phyloP scores from a whole-genome alignment of 129 eudicot genomes.

The Centaurea solstitialis region DNA sequence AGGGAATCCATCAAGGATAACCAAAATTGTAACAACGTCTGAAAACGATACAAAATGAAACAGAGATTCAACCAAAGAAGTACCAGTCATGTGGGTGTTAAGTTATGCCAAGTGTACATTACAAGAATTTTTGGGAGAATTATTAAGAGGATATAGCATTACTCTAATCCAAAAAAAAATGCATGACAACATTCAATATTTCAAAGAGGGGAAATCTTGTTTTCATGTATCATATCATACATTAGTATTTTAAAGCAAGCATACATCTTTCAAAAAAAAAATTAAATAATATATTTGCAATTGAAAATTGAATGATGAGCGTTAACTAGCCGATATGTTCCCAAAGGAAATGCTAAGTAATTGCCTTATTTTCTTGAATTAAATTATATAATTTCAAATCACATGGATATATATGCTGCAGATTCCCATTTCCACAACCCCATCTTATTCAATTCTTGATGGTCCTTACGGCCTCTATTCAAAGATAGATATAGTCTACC shows the following conservation, averaged over 20 bases:
- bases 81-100: neutral
- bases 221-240: neutral
- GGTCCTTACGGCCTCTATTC: neutral
- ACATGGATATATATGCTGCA: too few relatives aligned
- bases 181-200: neutral
- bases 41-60: neutral
- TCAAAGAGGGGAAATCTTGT: neutral
- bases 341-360: neutral
- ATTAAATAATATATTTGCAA: neutral
- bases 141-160: neutral
- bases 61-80: neutral
- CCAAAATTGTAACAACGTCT: neutral
- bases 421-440: neutral
- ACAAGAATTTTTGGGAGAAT: neutral
- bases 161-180: neutral
- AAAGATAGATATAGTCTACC: neutral
- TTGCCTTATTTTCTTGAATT: neutral
- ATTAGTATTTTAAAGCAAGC: neutral
- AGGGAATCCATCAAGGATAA: neutral
- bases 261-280: neutral
- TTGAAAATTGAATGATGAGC: neutral
- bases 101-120: neutral
- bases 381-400: neutral
- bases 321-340: neutral
- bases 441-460: neutral